Percentiles rank a stretch among this genome's conserved stretches.
These are phyloP conservation scores for Fusarium cicatricum DNA, from an alignment of 2,329 filamentous ascomycete genomes.

Conservation along the genomic window DNA sequence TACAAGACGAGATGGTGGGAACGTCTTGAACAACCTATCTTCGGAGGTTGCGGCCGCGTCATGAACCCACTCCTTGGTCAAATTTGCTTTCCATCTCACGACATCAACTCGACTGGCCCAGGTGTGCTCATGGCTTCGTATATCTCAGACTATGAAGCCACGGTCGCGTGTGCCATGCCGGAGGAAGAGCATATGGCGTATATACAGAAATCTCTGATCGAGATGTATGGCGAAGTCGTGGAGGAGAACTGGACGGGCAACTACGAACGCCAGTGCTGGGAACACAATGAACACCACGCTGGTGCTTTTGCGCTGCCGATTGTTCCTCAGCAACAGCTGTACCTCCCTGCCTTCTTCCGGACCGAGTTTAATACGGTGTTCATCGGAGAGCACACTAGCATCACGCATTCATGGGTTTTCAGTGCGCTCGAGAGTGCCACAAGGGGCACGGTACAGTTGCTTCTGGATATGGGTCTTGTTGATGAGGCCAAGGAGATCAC, in stretches of 20 bases:
- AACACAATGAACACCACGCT: constrained; percentile 62
- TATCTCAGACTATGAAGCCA: constrained; percentile 31
- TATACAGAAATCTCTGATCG: constrained; percentile 24
- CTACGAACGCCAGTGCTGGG: constrained; percentile 68
- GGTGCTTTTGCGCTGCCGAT: constrained; percentile 63
- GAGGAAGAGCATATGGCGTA: constrained; percentile 35
- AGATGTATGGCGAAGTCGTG: constrained; percentile 49
- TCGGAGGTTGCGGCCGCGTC: constrained; percentile 65
- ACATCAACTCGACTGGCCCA: constrained; percentile 32
- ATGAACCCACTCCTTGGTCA: constrained; percentile 23
- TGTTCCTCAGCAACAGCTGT: constrained; percentile 65
- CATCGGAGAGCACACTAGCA: constrained; percentile 51
- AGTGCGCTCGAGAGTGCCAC: constrained; percentile 63
- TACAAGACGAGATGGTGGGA: constrained; percentile 72
- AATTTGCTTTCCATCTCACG: constrained; percentile 31
- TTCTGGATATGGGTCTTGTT: constrained; percentile 63
- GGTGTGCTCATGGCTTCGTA: constrained; percentile 30
- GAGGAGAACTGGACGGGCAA: constrained; percentile 64
- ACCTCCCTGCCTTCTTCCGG: constrained; percentile 66
- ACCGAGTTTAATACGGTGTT: constrained; percentile 58
- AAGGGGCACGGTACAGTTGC: constrained; percentile 61
- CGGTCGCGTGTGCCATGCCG: constrained; percentile 24
- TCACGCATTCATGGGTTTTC: constrained; percentile 65
- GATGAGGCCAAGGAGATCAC: constrained; percentile 67
- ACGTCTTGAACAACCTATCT: constrained; percentile 61